Evolutionary conservation across 257 asterid species (phyloP).

Genomic region (Ajuga chamaepitys): DNA sequence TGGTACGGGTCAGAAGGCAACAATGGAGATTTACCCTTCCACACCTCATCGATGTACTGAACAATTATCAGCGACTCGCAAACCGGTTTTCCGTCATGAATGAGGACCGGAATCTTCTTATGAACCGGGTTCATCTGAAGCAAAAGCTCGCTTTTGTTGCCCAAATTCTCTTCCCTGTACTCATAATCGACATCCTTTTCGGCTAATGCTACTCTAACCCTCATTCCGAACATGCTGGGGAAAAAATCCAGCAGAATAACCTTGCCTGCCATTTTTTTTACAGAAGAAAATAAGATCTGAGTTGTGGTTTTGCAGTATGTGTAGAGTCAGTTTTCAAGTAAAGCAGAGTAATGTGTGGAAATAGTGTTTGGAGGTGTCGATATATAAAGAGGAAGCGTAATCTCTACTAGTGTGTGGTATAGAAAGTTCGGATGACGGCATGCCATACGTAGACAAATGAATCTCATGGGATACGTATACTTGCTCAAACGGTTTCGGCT

Average conservation of each 20-base stretch:
- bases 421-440: too few species aligned
- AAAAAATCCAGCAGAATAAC: conserved; percentile 19
- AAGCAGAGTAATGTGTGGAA: too few species aligned
- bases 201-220: conserved; percentile 38
- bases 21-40: conserved; percentile 32
- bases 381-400: too few species aligned
- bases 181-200: conserved; percentile 39
- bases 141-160: conserved; percentile 8
- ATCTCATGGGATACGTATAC: too few species aligned
- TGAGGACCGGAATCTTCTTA: conserved; percentile 27
- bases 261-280: conserved; percentile 13
- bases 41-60: conserved; percentile 47
- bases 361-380: too few species aligned
- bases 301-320: background rate
- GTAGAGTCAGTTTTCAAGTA: too few species aligned
- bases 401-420: too few species aligned
- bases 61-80: conserved; percentile 45
- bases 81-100: conserved; percentile 48
- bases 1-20: conserved; percentile 39
- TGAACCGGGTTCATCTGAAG: conserved; percentile 37
- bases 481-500: too few species aligned
- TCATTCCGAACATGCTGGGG: conserved; percentile 38
- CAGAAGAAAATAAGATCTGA: background rate
- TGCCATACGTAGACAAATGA: too few species aligned
- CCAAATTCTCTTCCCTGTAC: conserved; percentile 28